phyloP scores from a whole-genome alignment of 2,329 filamentous ascomycete genomes.

The Diplodia scrobiculata region DNA sequence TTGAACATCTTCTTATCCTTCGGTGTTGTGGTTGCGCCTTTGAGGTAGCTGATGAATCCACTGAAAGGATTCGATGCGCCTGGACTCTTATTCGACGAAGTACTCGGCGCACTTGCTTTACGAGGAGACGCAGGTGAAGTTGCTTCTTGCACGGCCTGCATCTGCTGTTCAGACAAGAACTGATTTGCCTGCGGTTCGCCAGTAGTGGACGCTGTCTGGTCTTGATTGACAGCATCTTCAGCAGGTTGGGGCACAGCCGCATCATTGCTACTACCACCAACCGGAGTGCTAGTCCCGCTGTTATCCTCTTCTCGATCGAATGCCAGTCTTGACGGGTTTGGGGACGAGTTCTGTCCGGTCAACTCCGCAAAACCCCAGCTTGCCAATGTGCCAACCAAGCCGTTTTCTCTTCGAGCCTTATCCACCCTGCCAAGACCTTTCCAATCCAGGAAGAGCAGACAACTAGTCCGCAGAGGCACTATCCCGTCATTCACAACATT shows the following conservation, averaged over 20 bases:
- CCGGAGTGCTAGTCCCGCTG: slow-evolving; percentile 30
- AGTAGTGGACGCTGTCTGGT: slow-evolving; percentile 56
- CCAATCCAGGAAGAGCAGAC: slow-evolving; percentile 96
- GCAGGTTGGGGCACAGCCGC: slow-evolving; percentile 70
- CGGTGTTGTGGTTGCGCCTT: slow-evolving; percentile 63
- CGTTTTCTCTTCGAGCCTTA: slow-evolving; percentile 89
- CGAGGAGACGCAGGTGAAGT: slow-evolving; percentile 31
- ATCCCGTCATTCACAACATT: slow-evolving; percentile 98
- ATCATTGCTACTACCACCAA: slow-evolving; percentile 42
- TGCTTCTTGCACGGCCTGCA: slow-evolving; percentile 43
- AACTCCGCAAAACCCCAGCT: slow-evolving; percentile 95
- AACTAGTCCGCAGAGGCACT: slow-evolving; percentile 91
- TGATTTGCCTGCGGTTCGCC: slow-evolving; percentile 40
- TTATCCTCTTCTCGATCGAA: slow-evolving; percentile 35
- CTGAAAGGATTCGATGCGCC: slow-evolving; percentile 20
- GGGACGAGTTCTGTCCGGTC: slow-evolving; percentile 65
- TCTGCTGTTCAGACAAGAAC: slow-evolving; percentile 37
- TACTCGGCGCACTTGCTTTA: slow-evolving; percentile 12
- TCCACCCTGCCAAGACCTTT: slow-evolving; percentile 89
- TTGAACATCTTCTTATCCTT: slow-evolving; percentile 64
- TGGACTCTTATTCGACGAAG: neutral
- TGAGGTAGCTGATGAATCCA: slow-evolving; percentile 37
- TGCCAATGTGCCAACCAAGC: slow-evolving; percentile 86
- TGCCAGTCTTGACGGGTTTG: slow-evolving; percentile 55
- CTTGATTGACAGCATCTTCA: slow-evolving; percentile 65